phyloP scores from a whole-genome alignment of 805 yeast genomes.

The Schizosaccharomyces pombe region DNA sequence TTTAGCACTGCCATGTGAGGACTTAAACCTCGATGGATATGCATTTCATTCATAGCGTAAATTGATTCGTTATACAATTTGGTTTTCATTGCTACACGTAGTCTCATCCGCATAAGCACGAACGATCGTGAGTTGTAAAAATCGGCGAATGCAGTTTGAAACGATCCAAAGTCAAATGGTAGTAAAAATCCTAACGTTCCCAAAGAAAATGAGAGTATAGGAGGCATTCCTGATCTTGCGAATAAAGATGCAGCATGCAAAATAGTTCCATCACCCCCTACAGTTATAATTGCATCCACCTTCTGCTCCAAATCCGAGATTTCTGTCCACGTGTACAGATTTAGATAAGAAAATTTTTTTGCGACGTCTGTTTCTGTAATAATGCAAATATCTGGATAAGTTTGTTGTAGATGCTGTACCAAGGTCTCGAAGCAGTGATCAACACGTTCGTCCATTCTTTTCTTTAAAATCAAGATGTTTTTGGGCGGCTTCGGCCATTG shows the following conservation, averaged over 20 bases:
- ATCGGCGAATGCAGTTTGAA: constrained; percentile 17
- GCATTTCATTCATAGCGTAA: constrained; percentile 1
- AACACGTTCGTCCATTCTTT: background rate
- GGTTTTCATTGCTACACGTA: constrained; percentile 20
- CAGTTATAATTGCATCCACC: background rate
- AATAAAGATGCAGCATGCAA: constrained; percentile 29
- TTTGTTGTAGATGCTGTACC: background rate
- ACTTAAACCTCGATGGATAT: constrained; percentile 8
- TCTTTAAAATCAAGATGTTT: constrained; percentile 1
- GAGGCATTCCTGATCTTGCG: constrained; percentile 58
- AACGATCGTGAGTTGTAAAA: constrained; percentile 23
- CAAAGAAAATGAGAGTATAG: constrained; percentile 41
- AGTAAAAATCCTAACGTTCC: constrained; percentile 77
- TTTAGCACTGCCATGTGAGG: constrained; percentile 3
- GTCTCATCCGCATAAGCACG: constrained; percentile 27
- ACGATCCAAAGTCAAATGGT: constrained; percentile 27
- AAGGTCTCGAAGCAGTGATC: background rate
- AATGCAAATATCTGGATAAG: background rate
- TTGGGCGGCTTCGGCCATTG: background rate
- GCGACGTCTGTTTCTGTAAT: background rate
- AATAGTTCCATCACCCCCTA: constrained; percentile 93
- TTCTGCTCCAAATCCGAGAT: background rate
- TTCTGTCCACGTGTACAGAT: background rate
- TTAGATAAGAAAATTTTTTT: background rate
- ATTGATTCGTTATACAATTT: constrained; percentile 9